A percentile compares a stretch with the other conserved stretches of the same genome.
These are phyloP conservation scores for Zopfochytrium polystomum DNA, from an alignment of 371 early-diverging fungal species.

Conservation along the genomic window DNA sequence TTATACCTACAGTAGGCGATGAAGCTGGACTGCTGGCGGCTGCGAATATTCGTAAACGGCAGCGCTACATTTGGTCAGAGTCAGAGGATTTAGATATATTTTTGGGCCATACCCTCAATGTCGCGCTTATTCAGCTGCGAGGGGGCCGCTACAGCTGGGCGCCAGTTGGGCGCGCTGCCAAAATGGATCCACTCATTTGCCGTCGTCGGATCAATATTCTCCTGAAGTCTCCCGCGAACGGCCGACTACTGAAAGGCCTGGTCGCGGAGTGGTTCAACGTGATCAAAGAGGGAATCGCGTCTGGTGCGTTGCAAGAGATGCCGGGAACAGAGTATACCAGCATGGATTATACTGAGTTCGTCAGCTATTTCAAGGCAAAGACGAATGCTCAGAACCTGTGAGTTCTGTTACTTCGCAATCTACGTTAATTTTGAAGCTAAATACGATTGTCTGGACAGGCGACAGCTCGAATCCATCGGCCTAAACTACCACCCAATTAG, in stretches of 20 bases:
- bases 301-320: slow-evolving; percentile 34
- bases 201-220: slow-evolving; percentile 45
- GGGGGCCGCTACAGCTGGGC: slow-evolving; percentile 10
- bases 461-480: neutral
- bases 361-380: slow-evolving; percentile 40
- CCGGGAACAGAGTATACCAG: slow-evolving; percentile 26
- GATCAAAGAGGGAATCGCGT: slow-evolving; percentile 38
- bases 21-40: no score
- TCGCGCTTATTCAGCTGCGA: no score
- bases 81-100: no score
- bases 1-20: no score
- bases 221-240: slow-evolving; percentile 17
- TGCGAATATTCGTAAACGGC: no score
- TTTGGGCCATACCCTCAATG: no score
- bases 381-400: neutral
- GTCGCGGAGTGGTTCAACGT: slow-evolving; percentile 39
- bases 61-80: no score
- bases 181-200: slow-evolving; percentile 25
- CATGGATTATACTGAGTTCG: slow-evolving; percentile 36
- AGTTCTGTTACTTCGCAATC: neutral
- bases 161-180: slow-evolving; percentile 20
- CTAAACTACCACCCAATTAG: neutral
- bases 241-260: slow-evolving; percentile 32
- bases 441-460: neutral
- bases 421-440: neutral